A percentile compares a stretch with the other conserved stretches of the same genome.
Evolutionary conservation across 2,329 filamentous ascomycete species (phyloP).

Genomic region (Colletotrichum sp.): DNA sequence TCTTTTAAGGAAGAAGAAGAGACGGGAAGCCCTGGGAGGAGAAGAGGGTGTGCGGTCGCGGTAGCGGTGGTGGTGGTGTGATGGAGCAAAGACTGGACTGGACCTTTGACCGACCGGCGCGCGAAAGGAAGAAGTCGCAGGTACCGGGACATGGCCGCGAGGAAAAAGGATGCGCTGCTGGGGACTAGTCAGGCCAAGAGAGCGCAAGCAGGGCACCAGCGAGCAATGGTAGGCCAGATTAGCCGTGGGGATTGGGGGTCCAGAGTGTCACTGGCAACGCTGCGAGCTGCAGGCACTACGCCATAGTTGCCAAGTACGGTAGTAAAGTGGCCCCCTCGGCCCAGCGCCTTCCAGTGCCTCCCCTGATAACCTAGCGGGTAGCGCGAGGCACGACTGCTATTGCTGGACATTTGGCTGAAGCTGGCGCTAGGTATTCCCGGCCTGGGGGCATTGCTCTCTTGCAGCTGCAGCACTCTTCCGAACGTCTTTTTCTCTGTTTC

Average conservation of each 20-base stretch:
- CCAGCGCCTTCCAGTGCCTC: slow-evolving; percentile 3
- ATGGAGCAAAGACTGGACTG: slow-evolving; percentile 13
- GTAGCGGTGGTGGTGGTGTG: slow-evolving; percentile 10
- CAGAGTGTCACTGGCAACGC: not conserved
- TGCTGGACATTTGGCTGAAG: not conserved
- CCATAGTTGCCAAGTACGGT: slow-evolving; percentile 11
- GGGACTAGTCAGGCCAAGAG: not conserved
- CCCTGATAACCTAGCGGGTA: slow-evolving; percentile 10
- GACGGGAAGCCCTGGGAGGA: slow-evolving; percentile 14
- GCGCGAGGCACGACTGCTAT: slow-evolving; percentile 7
- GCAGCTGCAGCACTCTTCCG: not conserved
- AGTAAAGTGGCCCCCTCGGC: not conserved
- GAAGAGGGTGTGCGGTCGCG: not conserved
- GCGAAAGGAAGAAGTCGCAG: slow-evolving; percentile 1
- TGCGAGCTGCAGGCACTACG: not conserved
- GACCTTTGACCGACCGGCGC: not conserved
- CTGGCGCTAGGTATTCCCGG: slow-evolving; percentile 13
- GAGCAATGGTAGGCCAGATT: slow-evolving; percentile 9
- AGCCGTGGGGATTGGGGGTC: slow-evolving; percentile 5
- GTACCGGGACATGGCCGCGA: not conserved
- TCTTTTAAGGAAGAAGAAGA: slow-evolving; percentile 16
- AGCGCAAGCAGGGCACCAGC: not conserved
- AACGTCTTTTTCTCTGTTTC: not conserved
- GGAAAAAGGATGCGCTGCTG: not conserved
- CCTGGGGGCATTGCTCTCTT: not conserved